Evolutionary conservation across 1,139 yeast genomes (phyloP).

Genomic region (Kazachstania sp.): DNA sequence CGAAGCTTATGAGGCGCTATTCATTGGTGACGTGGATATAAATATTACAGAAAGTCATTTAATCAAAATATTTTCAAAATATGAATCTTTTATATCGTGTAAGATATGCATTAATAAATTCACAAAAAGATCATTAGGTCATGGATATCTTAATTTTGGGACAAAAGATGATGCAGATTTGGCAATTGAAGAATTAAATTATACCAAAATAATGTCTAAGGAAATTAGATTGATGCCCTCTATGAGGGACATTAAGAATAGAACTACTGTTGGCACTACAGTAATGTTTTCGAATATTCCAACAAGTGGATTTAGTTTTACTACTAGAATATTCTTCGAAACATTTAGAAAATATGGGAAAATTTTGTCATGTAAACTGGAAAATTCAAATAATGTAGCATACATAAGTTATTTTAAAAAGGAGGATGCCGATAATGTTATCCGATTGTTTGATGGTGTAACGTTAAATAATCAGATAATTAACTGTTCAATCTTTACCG

Average conservation of each 20-base stretch:
- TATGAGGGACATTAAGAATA: slow-evolving; percentile 29
- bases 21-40: slow-evolving; percentile 42
- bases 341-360: slow-evolving; percentile 35
- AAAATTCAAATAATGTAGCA: slow-evolving; percentile 35
- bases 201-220: slow-evolving; percentile 33
- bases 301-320: slow-evolving; percentile 22
- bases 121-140: slow-evolving; percentile 38
- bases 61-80: slow-evolving; percentile 32
- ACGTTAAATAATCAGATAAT: slow-evolving; percentile 25
- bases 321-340: slow-evolving; percentile 39
- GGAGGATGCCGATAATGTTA: slow-evolving; percentile 35
- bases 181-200: slow-evolving; percentile 41
- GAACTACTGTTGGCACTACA: slow-evolving; percentile 28
- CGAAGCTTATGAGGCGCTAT: slow-evolving; percentile 31
- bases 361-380: slow-evolving; percentile 41
- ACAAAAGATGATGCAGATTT: slow-evolving; percentile 32
- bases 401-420: slow-evolving; percentile 38
- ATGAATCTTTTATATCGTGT: slow-evolving; percentile 38
- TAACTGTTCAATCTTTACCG: slow-evolving; percentile 4
- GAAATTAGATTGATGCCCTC: slow-evolving; percentile 49
- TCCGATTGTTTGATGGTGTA: slow-evolving; percentile 31
- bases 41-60: slow-evolving; percentile 36
- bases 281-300: slow-evolving; percentile 31
- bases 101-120: slow-evolving; percentile 38
- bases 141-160: slow-evolving; percentile 44